These are phyloP conservation scores for Xylogone sp. DNA, from an alignment of 2,329 filamentous ascomycete species.

Conservation along the genomic window DNA sequence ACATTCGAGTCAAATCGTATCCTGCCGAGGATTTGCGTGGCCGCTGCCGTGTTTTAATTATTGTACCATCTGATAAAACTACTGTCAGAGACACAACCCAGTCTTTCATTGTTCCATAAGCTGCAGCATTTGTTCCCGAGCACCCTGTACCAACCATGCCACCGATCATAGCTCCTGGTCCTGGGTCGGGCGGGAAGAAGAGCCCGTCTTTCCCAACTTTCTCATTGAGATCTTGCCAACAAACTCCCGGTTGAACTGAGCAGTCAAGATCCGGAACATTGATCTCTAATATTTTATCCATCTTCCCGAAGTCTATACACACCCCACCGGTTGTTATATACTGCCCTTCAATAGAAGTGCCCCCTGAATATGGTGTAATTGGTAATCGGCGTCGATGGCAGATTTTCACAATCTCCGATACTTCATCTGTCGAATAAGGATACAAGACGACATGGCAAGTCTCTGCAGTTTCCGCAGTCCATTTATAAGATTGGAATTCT, in stretches of 20 bases:
- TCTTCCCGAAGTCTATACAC: conserved; percentile 77
- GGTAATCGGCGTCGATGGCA: conserved; percentile 76
- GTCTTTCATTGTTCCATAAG: conserved; percentile 89
- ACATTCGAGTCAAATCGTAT: conserved; percentile 81
- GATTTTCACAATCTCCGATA: conserved; percentile 66
- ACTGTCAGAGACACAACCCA: conserved; percentile 84
- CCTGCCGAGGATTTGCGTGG: conserved; percentile 84
- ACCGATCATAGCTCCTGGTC: conserved; percentile 84
- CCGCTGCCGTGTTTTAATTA: conserved; percentile 81
- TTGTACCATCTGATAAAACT: conserved; percentile 80
- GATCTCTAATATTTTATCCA: conserved; percentile 73
- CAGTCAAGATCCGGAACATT: conserved; percentile 73
- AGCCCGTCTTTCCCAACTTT: conserved; percentile 64
- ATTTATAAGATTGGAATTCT: no score
- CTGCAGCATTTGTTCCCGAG: conserved; percentile 81
- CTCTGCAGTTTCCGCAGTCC: no score
- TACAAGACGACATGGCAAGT: not conserved
- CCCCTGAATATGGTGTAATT: conserved; percentile 78
- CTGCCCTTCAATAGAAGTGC: conserved; percentile 82
- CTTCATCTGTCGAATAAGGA: conserved; percentile 23
- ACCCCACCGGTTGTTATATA: conserved; percentile 75
- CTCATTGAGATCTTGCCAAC: conserved; percentile 81
- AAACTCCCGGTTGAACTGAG: conserved; percentile 73
- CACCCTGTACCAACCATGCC: conserved; percentile 73
- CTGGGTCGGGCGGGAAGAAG: conserved; percentile 87